Evolutionary conservation across 2,329 filamentous ascomycete genomes (phyloP).

Genomic region (Neoscytalidium dimidiatum): DNA sequence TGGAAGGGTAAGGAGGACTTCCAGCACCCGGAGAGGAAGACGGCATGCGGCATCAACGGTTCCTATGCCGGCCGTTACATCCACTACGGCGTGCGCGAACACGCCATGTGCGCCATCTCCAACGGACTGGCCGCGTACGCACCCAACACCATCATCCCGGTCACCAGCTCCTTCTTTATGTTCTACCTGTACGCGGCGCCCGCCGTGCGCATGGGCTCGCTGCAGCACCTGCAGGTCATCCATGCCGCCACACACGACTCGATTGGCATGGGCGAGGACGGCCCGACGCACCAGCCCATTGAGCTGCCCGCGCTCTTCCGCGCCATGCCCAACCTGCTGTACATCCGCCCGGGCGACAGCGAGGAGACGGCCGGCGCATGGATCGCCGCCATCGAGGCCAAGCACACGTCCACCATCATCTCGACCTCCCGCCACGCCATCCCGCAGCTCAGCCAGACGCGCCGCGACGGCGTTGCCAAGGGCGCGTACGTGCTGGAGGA

Average conservation of each 20-base stretch:
- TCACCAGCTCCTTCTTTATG: constrained; percentile 65
- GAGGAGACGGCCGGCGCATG: constrained; percentile 61
- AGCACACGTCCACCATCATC: constrained; percentile 49
- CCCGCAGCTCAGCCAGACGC: constrained; percentile 40
- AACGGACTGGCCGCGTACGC: constrained; percentile 61
- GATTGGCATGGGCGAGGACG: constrained; percentile 62
- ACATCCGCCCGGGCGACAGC: constrained; percentile 61
- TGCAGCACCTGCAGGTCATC: constrained; percentile 57
- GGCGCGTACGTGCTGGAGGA: constrained; percentile 53
- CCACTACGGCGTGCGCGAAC: constrained; percentile 39
- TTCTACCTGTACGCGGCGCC: constrained; percentile 63
- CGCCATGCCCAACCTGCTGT: constrained; percentile 63
- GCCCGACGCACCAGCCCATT: constrained; percentile 65
- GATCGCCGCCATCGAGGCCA: constrained; percentile 48
- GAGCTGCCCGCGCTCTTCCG: constrained; percentile 60
- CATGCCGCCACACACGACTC: constrained; percentile 64
- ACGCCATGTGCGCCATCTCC: constrained; percentile 39
- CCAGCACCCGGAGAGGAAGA: constrained; percentile 42
- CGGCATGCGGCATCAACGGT: constrained; percentile 55
- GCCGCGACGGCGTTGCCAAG: constrained; percentile 44
- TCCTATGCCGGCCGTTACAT: constrained; percentile 57
- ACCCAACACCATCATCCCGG: constrained; percentile 54
- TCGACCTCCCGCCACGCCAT: constrained; percentile 51
- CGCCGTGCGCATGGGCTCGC: constrained; percentile 62
- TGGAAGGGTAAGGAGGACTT: constrained; percentile 56